Percentiles rank a stretch among this genome's conserved stretches.
phyloP scores from a whole-genome alignment of 345 rosid genomes.

The Lepidium africanum region DNA sequence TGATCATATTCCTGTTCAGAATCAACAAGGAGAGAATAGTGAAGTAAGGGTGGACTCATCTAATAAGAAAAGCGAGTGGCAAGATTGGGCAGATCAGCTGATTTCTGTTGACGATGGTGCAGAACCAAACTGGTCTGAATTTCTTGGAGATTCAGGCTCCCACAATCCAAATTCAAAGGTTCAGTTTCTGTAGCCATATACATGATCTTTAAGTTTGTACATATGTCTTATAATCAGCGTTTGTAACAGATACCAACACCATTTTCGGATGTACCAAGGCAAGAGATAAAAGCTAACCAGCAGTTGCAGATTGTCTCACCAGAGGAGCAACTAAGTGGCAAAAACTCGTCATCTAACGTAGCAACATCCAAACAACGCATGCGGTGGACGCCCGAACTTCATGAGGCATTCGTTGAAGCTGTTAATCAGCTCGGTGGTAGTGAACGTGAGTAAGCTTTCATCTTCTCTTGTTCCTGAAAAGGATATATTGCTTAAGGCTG shows the following conservation, averaged over 20 bases:
- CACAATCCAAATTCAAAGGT: constrained; percentile 47
- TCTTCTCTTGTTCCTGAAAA: neutral
- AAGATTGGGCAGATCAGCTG: constrained; percentile 61
- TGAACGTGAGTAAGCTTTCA: constrained; percentile 54
- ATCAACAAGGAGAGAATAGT: constrained; percentile 34
- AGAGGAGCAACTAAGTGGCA: constrained; percentile 31
- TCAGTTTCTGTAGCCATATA: constrained; percentile 12
- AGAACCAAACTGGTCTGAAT: constrained; percentile 65
- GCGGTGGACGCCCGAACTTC: constrained; percentile 98
- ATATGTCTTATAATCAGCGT: neutral
- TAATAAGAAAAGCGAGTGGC: constrained; percentile 46
- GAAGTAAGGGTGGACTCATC: constrained; percentile 30
- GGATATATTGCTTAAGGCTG: neutral
- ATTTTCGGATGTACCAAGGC: constrained; percentile 30
- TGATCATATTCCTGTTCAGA: constrained; percentile 34
- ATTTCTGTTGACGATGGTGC: constrained; percentile 50
- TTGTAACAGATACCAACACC: constrained; percentile 27
- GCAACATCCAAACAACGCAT: constrained; percentile 56
- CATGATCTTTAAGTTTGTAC: neutral
- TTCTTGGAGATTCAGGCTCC: constrained; percentile 44
- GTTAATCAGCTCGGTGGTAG: constrained; percentile 86
- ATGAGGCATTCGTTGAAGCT: constrained; percentile 90
- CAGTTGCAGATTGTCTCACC: constrained; percentile 26
- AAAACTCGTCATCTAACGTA: constrained; percentile 27
- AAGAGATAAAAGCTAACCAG: constrained; percentile 36